Conservation (phyloP, 169 alveolate species). For the Plasmodium ovale region DNA sequence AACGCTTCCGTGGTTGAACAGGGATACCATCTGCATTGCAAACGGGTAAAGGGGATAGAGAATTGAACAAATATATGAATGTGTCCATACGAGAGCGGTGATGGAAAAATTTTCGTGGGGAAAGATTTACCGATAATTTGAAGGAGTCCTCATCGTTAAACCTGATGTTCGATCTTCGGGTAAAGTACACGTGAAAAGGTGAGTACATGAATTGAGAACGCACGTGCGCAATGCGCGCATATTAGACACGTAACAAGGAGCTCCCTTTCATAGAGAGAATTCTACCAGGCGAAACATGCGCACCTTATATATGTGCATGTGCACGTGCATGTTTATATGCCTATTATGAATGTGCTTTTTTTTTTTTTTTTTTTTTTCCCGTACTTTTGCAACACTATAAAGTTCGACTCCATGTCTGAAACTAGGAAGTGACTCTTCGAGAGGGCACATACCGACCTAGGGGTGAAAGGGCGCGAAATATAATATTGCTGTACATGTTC, state of each 20-base stretch:
- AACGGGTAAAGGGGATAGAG: background rate
- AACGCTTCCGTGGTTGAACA: slow-evolving; percentile 54
- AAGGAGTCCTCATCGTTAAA: slow-evolving; percentile 63
- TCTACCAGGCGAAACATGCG: background rate
- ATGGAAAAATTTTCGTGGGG: too few species aligned
- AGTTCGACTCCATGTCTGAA: slow-evolving; percentile 52
- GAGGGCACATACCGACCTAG: slow-evolving; percentile 56
- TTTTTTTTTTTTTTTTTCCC: slow-evolving; percentile 12
- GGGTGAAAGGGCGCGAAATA: background rate
- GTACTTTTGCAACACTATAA: slow-evolving; percentile 44
- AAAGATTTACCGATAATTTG: slow-evolving; percentile 37
- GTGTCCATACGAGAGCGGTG: background rate
- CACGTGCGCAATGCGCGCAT: background rate
- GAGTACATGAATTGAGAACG: background rate
- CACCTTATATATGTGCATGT: background rate
- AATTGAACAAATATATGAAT: background rate
- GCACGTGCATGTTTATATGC: background rate
- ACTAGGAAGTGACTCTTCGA: slow-evolving; percentile 47
- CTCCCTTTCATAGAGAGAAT: too few species aligned
- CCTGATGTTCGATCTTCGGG: slow-evolving; percentile 30
- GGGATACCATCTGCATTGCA: slow-evolving; percentile 24
- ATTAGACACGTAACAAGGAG: too few species aligned
- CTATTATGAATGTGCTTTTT: background rate
- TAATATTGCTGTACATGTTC: background rate
- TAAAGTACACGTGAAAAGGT: background rate